phyloP scores from a whole-genome alignment of 2,329 filamentous ascomycete genomes.

The Aspergillus alliaceus region DNA sequence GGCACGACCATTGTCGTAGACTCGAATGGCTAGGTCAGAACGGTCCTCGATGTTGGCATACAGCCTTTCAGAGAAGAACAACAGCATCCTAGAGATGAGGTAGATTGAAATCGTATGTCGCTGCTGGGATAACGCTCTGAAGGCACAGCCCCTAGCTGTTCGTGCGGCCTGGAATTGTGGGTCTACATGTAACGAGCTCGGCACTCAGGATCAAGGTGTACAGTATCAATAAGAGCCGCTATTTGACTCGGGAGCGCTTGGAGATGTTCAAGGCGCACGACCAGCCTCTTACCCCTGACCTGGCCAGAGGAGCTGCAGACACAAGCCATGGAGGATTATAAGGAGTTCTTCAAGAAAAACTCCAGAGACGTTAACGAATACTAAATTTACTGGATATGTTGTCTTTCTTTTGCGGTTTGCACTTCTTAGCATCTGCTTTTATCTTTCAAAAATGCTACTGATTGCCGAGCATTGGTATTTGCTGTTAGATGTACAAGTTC shows the following conservation, averaged over 20 bases:
- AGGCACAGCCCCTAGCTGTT: slow-evolving; percentile 59
- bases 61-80: too few species aligned
- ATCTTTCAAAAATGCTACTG: too few species aligned
- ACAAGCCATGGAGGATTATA: neutral
- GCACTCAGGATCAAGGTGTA: slow-evolving; percentile 41
- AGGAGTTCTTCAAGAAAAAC: neutral
- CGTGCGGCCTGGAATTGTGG: slow-evolving; percentile 55
- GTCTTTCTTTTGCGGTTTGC: too few species aligned
- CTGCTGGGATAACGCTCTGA: slow-evolving; percentile 63
- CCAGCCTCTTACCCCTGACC: neutral
- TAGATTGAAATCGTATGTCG: slow-evolving; percentile 61
- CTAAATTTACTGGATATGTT: too few species aligned
- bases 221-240: slow-evolving; percentile 34
- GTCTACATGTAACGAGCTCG: slow-evolving; percentile 40
- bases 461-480: too few species aligned
- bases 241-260: slow-evolving; percentile 27
- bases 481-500: too few species aligned
- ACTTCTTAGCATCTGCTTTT: too few species aligned
- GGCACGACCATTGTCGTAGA: too few species aligned
- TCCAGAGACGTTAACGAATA: neutral
- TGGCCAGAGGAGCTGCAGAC: neutral
- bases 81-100: too few species aligned
- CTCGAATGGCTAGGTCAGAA: too few species aligned
- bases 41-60: too few species aligned
- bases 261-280: slow-evolving; percentile 7